These are phyloP conservation scores for Magnusiomyces magnusii DNA, from an alignment of 1,139 yeast genomes.

Conservation along the genomic window DNA sequence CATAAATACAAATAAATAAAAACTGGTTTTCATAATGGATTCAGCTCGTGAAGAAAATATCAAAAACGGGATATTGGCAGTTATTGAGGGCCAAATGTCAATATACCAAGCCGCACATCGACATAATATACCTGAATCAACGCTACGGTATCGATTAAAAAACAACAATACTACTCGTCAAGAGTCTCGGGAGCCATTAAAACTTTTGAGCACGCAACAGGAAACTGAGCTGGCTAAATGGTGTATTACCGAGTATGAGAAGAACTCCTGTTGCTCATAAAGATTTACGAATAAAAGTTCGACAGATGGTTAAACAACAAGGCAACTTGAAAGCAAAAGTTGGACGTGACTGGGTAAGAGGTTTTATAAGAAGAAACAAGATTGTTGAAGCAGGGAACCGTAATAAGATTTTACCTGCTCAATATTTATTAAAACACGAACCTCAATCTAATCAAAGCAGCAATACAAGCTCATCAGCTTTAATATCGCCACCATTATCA, in stretches of 20 bases:
- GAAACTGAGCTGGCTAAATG: background rate
- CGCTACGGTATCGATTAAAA: background rate
- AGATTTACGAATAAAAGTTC: background rate
- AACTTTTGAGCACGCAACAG: background rate
- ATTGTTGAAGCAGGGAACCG: background rate
- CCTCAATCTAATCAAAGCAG: background rate
- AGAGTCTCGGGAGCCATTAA: background rate
- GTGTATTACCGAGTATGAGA: background rate
- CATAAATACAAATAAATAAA: too few species aligned
- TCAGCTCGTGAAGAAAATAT: background rate
- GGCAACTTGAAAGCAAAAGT: background rate
- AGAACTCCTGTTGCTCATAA: background rate
- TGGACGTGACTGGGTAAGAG: background rate
- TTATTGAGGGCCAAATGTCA: background rate
- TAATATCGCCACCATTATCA: too few species aligned
- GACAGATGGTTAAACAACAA: background rate
- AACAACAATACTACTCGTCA: background rate
- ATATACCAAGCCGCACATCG: background rate
- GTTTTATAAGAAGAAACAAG: background rate
- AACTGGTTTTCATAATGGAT: background rate
- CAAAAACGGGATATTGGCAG: background rate
- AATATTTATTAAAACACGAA: too few species aligned
- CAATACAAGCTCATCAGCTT: too few species aligned
- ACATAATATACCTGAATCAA: background rate
- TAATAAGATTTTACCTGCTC: background rate